Evolutionary conservation across 345 rosid species (phyloP).

Genomic region (Bruguiera parviflora): DNA sequence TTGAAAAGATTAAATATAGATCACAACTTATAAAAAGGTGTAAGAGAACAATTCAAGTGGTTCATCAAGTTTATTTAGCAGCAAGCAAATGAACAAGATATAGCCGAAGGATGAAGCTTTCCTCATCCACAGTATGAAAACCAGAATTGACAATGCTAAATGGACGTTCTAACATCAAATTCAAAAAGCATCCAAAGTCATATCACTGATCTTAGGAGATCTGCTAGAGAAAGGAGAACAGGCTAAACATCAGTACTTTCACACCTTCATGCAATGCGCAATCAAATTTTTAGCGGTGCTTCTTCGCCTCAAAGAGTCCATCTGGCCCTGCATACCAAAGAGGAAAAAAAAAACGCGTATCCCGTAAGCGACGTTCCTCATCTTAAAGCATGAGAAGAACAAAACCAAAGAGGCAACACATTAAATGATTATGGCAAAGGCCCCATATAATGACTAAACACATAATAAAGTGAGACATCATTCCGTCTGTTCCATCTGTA

Average conservation of each 20-base stretch:
- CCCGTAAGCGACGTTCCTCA: neutral
- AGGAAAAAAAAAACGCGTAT: neutral
- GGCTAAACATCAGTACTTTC: neutral
- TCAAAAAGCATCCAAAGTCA: slow-evolving; percentile 1
- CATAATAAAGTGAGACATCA: too few species aligned
- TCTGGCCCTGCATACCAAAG: slow-evolving; percentile 67
- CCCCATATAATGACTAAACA: neutral
- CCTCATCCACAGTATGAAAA: neutral
- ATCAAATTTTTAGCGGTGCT: slow-evolving; percentile 44
- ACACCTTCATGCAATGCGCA: slow-evolving; percentile 1
- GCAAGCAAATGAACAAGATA: neutral
- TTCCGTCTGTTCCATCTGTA: too few species aligned
- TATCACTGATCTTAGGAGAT: neutral
- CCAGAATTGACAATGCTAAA: neutral
- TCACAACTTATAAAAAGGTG: too few species aligned
- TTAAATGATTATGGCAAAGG: neutral
- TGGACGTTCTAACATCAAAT: slow-evolving; percentile 4
- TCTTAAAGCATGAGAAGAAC: neutral
- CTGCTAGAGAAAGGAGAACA: neutral
- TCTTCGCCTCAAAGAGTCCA: slow-evolving; percentile 59
- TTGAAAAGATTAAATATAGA: too few species aligned
- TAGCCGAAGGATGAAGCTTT: neutral
- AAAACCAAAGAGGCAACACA: neutral
- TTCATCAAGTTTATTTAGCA: neutral
- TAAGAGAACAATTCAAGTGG: too few species aligned